A percentile compares a stretch with the other conserved stretches of the same genome.
These are phyloP conservation scores for Brassica incana DNA, from an alignment of 345 rosid genomes.

Conservation along the genomic window DNA sequence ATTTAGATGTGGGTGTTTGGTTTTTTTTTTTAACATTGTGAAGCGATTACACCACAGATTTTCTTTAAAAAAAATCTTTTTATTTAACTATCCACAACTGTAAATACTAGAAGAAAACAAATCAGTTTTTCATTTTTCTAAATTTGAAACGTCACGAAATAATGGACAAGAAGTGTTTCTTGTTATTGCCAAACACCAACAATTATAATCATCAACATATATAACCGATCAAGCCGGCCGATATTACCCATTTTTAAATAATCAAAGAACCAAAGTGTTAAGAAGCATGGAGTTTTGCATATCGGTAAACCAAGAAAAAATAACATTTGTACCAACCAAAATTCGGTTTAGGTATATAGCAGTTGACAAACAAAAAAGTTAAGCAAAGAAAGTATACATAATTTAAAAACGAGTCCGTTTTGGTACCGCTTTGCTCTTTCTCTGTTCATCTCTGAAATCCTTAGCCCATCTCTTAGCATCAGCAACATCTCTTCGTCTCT, in stretches of 20 bases:
- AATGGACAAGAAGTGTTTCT: too few species aligned
- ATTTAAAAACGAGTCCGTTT: not conserved
- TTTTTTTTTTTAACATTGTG: too few species aligned
- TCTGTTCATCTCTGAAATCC: not conserved
- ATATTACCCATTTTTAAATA: not conserved
- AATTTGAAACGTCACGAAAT: too few species aligned
- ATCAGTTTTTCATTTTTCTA: too few species aligned
- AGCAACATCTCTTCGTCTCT: not conserved
- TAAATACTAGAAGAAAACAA: too few species aligned
- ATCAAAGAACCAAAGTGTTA: not conserved
- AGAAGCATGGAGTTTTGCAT: not conserved
- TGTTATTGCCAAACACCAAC: not conserved
- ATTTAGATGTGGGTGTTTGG: too few species aligned
- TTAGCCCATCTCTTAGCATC: not conserved
- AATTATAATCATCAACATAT: not conserved
- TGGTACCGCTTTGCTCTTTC: not conserved
- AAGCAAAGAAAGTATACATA: not conserved
- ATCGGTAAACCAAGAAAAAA: not conserved
- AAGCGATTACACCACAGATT: too few species aligned
- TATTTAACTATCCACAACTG: too few species aligned
- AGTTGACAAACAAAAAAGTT: not conserved
- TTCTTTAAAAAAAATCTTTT: too few species aligned
- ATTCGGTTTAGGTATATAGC: not conserved
- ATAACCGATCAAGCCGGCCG: not conserved
- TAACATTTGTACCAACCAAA: not conserved